Evolutionary conservation across 208 protist genomes (phyloP).

Genomic region (Trypanosoma congolense): DNA sequence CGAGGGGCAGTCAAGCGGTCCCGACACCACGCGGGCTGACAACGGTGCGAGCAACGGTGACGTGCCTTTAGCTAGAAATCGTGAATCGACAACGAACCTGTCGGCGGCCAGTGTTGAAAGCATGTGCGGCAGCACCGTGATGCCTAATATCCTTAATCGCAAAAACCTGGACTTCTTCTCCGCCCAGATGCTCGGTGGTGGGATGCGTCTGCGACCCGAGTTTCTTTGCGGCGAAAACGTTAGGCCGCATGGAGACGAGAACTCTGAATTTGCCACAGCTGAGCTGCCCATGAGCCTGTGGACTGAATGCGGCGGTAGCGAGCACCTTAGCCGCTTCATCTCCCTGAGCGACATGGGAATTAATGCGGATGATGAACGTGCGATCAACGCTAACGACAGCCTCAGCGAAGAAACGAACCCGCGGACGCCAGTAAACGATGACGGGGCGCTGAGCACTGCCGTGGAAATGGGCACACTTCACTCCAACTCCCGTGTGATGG

Average conservation of each 20-base stretch:
- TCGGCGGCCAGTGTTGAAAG: constrained; percentile 17
- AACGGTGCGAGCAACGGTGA: background rate
- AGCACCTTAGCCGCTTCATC: background rate
- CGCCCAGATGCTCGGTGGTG: constrained; percentile 7
- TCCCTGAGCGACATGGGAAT: constrained; percentile 3
- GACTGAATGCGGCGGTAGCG: constrained; percentile 7
- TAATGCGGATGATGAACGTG: background rate
- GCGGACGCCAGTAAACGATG: background rate
- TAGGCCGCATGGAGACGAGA: background rate
- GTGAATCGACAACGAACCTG: background rate
- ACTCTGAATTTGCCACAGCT: background rate
- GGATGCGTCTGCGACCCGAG: constrained; percentile 1
- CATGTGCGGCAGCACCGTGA: constrained; percentile 2
- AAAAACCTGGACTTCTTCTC: constrained; percentile 19
- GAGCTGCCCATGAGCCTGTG: background rate
- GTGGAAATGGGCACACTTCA: background rate
- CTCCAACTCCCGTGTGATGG: background rate
- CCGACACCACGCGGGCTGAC: background rate
- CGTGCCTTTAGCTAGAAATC: background rate
- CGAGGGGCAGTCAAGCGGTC: background rate
- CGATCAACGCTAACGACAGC: background rate
- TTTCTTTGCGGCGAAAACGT: background rate
- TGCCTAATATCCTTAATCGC: constrained; percentile 6
- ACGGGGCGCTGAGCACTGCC: background rate
- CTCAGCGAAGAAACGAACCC: background rate